Percentiles rank a stretch among this genome's conserved stretches.
Conservation (phyloP, 2,329 filamentous ascomycete genomes). For the Gremmenia infestans region DNA sequence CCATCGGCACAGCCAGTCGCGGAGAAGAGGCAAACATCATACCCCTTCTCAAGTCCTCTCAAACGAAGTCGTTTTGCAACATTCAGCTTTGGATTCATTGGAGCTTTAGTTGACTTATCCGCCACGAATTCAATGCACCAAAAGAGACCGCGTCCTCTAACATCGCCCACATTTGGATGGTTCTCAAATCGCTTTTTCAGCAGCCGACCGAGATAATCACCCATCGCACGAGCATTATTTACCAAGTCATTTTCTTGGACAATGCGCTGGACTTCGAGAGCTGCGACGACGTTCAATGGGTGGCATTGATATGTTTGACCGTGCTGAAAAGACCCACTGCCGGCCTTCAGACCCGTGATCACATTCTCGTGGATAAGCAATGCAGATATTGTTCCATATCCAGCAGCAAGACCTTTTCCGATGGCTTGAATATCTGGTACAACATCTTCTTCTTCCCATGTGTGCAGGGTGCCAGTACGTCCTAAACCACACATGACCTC, state of each 20-base stretch:
- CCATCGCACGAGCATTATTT: background rate
- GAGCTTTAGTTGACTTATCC: background rate
- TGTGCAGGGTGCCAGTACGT: slow-evolving; percentile 44
- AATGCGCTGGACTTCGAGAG: slow-evolving; percentile 1
- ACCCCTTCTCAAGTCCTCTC: background rate
- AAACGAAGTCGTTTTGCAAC: background rate
- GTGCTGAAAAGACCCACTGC: background rate
- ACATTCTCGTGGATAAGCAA: slow-evolving; percentile 44
- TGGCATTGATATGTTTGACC: slow-evolving; percentile 2
- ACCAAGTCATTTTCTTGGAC: background rate
- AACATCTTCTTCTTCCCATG: slow-evolving; percentile 45
- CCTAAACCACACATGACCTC: slow-evolving; percentile 56
- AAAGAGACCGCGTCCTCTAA: background rate
- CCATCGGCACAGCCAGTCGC: background rate
- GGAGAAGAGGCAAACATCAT: background rate
- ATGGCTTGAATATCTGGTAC: slow-evolving; percentile 58
- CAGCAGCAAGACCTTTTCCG: slow-evolving; percentile 59
- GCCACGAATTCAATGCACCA: background rate
- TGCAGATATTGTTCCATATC: slow-evolving; percentile 54
- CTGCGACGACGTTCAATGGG: background rate
- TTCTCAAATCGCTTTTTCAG: background rate
- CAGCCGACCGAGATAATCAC: background rate
- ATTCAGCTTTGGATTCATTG: background rate
- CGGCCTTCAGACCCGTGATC: background rate
- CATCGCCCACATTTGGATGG: background rate